A percentile compares a stretch with the other conserved stretches of the same genome.
phyloP scores from a whole-genome alignment of 192 early-diverging fungal species.

The Powellomyces hirtus region DNA sequence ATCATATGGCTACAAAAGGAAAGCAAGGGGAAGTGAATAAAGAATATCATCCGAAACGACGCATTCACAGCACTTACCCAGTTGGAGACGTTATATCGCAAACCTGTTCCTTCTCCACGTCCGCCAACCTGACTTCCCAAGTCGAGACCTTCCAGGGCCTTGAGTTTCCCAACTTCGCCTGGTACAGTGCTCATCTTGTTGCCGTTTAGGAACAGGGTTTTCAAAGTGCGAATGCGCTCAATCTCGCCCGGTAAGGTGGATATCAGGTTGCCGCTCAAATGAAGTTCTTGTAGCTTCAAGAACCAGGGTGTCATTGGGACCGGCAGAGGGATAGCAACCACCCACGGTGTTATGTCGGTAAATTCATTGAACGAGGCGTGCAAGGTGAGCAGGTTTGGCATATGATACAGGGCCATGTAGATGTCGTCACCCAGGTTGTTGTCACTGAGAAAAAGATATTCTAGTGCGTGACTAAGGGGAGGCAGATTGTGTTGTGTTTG shows the following conservation, averaged over 20 bases:
- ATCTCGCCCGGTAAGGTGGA: constrained; percentile 82
- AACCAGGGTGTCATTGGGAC: constrained; percentile 45
- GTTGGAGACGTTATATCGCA: constrained; percentile 92
- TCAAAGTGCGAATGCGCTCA: constrained; percentile 65
- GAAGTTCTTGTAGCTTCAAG: constrained; percentile 68
- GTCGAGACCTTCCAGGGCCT: constrained; percentile 74
- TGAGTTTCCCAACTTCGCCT: constrained; percentile 84
- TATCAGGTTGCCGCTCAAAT: constrained; percentile 82
- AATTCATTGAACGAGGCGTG: constrained; percentile 83
- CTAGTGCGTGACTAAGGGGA: constrained; percentile 57
- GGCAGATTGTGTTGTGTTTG: constrained; percentile 30
- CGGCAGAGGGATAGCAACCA: constrained; percentile 39
- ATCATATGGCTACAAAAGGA: constrained; percentile 62
- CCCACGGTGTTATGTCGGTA: constrained; percentile 75
- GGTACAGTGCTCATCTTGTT: constrained; percentile 89
- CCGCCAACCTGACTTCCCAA: constrained; percentile 75
- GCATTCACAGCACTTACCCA: constrained; percentile 49
- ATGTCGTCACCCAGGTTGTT: constrained; percentile 81
- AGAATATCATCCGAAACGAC: not conserved
- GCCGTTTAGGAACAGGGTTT: constrained; percentile 81
- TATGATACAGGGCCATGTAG: constrained; percentile 67
- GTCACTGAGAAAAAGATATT: constrained; percentile 72
- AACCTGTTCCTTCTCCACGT: constrained; percentile 41
- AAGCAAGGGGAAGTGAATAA: not conserved
- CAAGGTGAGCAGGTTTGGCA: constrained; percentile 72